These are phyloP conservation scores for Atractiella rhizophila DNA, from an alignment of 768 basidiomycete genomes.

Conservation along the genomic window DNA sequence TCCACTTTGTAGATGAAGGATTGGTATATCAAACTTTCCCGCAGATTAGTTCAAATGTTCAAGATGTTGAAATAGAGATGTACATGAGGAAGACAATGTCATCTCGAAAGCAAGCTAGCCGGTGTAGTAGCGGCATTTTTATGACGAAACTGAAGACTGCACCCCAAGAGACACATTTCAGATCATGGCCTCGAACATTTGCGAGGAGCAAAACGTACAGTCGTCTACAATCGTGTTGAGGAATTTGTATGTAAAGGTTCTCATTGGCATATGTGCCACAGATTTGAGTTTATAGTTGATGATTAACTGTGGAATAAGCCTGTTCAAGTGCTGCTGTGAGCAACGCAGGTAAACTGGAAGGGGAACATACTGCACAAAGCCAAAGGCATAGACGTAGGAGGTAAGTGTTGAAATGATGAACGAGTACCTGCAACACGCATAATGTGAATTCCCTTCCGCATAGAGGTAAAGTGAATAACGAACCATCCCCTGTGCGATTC, in stretches of 20 bases:
- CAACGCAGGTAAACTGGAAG: constrained; percentile 15
- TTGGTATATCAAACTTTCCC: constrained; percentile 22
- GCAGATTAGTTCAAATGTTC: not conserved
- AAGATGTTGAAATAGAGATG: constrained; percentile 2
- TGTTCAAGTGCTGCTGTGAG: too few relatives aligned
- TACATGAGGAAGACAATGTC: constrained; percentile 20
- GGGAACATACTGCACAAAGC: constrained; percentile 45
- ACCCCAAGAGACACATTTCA: constrained; percentile 8
- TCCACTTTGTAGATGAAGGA: constrained; percentile 96
- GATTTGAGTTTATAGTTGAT: constrained; percentile 96
- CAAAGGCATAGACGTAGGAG: constrained; percentile 60
- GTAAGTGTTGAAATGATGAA: constrained; percentile 76
- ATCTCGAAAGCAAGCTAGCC: constrained; percentile 35
- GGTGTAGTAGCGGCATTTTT: constrained; percentile 86
- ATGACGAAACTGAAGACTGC: constrained; percentile 24
- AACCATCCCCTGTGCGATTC: constrained; percentile 48
- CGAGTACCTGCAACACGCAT: constrained; percentile 3
- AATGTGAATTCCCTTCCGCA: not conserved
- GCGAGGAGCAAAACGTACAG: constrained; percentile 5
- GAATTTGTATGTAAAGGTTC: constrained; percentile 88
- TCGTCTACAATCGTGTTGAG: constrained; percentile 29
- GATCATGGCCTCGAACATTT: constrained; percentile 4
- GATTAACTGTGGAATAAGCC: too few relatives aligned
- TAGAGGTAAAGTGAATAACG: constrained; percentile 57
- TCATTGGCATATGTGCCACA: constrained; percentile 95